These are phyloP conservation scores for Ophiostoma himal-ulmi DNA, from an alignment of 2,329 filamentous ascomycete genomes.

Conservation along the genomic window DNA sequence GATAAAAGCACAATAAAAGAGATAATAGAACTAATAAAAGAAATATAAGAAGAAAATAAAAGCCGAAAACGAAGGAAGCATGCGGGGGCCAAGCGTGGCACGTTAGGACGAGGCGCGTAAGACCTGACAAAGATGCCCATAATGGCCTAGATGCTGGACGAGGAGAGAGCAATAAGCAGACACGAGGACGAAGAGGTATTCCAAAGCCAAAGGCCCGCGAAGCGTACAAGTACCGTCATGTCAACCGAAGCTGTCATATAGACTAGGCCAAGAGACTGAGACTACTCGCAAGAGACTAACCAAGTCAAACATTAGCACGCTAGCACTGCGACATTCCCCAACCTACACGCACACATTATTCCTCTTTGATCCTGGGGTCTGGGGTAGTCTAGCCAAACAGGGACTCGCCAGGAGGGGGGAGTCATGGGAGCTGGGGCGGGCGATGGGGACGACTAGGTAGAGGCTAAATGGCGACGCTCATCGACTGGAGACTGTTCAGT, in stretches of 20 bases:
- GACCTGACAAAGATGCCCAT: not conserved
- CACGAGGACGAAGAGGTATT: not conserved
- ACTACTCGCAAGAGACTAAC: too few species aligned
- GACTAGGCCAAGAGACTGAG: not conserved
- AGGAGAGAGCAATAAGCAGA: not conserved
- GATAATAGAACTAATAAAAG: not conserved
- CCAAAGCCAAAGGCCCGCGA: not conserved
- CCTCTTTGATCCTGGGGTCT: slow-evolving; percentile 8
- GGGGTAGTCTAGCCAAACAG: slow-evolving; percentile 1
- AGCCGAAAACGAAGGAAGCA: not conserved
- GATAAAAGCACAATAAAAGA: not conserved
- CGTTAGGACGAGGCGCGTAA: slow-evolving; percentile 1
- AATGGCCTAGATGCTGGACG: not conserved
- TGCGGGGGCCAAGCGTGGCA: slow-evolving; percentile 12
- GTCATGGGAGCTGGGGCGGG: not conserved
- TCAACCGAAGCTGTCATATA: not conserved
- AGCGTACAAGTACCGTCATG: not conserved
- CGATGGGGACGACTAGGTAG: not conserved
- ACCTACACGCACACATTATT: not conserved
- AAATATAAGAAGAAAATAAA: not conserved
- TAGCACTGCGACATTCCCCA: slow-evolving; percentile 10
- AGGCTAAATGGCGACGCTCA: not conserved
- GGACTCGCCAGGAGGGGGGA: not conserved
- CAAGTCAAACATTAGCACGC: not conserved
- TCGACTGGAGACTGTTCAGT: too few species aligned